Base-by-base conservation (phyloP, 805 yeast species). In the Yamadazyma kitorensis region DNA sequence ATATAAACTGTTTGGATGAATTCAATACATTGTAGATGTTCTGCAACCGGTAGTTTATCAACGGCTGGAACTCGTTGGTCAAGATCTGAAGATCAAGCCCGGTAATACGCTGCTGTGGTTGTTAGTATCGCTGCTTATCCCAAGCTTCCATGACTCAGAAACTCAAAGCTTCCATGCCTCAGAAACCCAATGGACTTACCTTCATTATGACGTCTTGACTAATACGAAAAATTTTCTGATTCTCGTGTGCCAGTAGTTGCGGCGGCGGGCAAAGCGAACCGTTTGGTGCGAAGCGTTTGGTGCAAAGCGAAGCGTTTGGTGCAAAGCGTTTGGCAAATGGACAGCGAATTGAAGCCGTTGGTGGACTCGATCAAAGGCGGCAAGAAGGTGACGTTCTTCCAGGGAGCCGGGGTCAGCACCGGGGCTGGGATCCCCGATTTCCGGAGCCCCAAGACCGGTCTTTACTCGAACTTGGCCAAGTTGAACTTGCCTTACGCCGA, bases 341-440 rank as follows among this genome's bases (percentile, higher is more conserved):
- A n/a, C n/a, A n/a, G n/a, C n/a, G n/a, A 10, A 19, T 18, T 62
- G 20, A 34, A 43, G 22, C 66, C 68, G 3, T 36, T 67, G 21
- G 59, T 51, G 10, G 57, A 54, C 2, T 60, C 58, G 2, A 47
- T 67, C 15, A 44, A 52, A 27, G 28, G 41, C 3, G 61, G 61
- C 2, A 64, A 59, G 43, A 72, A 74, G 43, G 72, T 82, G 5
- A 74, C 80, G 0, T 79, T 84, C 49, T 74, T 83, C 61, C 81
- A 80, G 6, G 98, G 98, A 1, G 98, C 98, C 0, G 98, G 98
- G 1, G 80, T 88, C 24, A 86, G 96, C 2, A 91, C 98, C 0
- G 69, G 85, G 3, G 88, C 95, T 29, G 98, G 98, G 0, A 91
- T 89, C 29, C 98, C 98, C 0, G 98, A 91, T 56, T 91, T 91